Evolutionary conservation across 2,329 filamentous ascomycete species (phyloP).

Genomic region (Ophiocordyceps camponoti-floridani): DNA sequence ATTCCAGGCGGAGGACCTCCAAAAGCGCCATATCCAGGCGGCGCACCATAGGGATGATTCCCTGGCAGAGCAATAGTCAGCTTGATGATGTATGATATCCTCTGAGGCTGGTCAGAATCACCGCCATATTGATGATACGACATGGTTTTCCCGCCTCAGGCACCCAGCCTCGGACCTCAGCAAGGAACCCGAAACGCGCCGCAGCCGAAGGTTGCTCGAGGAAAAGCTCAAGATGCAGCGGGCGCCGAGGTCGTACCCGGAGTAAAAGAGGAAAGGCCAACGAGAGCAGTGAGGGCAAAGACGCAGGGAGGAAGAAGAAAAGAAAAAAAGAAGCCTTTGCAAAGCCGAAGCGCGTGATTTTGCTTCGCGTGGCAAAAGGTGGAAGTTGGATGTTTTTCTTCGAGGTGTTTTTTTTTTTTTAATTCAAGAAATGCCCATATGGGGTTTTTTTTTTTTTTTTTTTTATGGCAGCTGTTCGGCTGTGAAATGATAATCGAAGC

Average conservation of each 20-base stretch:
- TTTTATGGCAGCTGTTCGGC: neutral
- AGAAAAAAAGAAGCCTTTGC: too few species aligned
- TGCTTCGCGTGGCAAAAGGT: too few species aligned
- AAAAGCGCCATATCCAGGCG: constrained; percentile 56
- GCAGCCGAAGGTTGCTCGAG: neutral
- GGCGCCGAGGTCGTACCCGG: too few species aligned
- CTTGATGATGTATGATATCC: too few species aligned
- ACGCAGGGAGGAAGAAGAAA: too few species aligned
- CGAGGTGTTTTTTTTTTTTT: neutral
- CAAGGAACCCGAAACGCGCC: neutral
- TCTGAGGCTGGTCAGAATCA: constrained; percentile 6
- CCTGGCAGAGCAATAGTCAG: constrained; percentile 1
- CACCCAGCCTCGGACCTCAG: constrained; percentile 4
- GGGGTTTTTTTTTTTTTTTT: neutral
- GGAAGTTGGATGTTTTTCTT: neutral
- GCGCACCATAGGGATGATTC: constrained; percentile 51
- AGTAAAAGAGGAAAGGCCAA: neutral
- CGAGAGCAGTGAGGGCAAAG: neutral
- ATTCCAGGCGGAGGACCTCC: constrained; percentile 47
- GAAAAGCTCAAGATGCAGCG: neutral
- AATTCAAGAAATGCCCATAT: neutral
- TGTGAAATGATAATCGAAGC: neutral
- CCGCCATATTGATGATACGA: constrained; percentile 45
- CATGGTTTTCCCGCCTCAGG: constrained; percentile 20
- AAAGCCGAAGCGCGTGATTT: too few species aligned